These are phyloP conservation scores for Cyberlindnera americana DNA, from an alignment of 805 yeast genomes.

Conservation along the genomic window DNA sequence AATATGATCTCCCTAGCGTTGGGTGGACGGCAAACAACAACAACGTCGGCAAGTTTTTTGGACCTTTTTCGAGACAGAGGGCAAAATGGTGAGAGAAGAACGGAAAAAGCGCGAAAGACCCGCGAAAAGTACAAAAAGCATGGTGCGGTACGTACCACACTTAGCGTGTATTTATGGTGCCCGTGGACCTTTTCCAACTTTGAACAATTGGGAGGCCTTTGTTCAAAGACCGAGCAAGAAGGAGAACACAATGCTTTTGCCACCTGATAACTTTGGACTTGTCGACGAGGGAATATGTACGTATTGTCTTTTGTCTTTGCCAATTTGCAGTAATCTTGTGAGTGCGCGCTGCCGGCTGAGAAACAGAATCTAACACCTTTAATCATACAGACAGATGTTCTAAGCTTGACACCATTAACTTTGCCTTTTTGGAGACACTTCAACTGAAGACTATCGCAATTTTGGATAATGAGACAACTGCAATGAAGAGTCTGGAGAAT, in stretches of 20 bases:
- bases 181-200: no score
- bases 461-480: constrained; percentile 81
- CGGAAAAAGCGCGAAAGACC: neutral
- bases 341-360: no score
- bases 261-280: constrained; percentile 89
- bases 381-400: constrained; percentile 77
- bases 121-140: no score
- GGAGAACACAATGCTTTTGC: no score
- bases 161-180: no score
- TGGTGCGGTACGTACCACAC: no score
- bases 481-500: constrained; percentile 58
- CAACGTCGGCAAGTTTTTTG: constrained; percentile 2
- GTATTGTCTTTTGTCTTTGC: constrained; percentile 16
- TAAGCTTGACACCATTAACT: constrained; percentile 68
- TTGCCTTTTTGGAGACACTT: constrained; percentile 75
- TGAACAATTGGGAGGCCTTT: neutral
- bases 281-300: constrained; percentile 78
- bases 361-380: no score
- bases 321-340: no score
- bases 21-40: neutral
- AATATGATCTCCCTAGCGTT: no score
- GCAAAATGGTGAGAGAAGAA: neutral
- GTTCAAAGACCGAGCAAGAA: no score
- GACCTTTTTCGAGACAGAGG: neutral
- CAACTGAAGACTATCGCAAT: constrained; percentile 64